Percentiles rank a stretch among this genome's conserved stretches.
Conservation (phyloP, 202 grass and related monocot genomes). For the Setaria viridis region DNA sequence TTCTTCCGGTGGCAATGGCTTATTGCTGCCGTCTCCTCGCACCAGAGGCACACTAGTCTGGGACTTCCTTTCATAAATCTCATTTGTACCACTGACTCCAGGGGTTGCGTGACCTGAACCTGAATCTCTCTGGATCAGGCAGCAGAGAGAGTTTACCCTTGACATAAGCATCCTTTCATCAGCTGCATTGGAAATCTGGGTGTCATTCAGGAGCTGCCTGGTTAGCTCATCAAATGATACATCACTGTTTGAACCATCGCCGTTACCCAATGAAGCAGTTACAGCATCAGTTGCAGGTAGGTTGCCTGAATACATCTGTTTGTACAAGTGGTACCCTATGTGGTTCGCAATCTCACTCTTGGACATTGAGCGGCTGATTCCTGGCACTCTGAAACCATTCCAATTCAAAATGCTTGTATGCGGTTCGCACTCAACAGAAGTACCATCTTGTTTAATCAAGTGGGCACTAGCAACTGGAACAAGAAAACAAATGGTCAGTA, state of each 20-base stretch:
- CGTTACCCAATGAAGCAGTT: constrained; percentile 22
- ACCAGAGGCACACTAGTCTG: neutral
- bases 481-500: constrained; percentile 7
- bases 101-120: neutral
- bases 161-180: constrained; percentile 82
- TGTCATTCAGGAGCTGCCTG: constrained; percentile 60
- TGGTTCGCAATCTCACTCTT: constrained; percentile 65
- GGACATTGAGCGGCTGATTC: constrained; percentile 61
- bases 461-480: constrained; percentile 50
- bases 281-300: constrained; percentile 24
- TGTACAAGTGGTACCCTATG: constrained; percentile 55
- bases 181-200: constrained; percentile 48
- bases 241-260: constrained; percentile 30
- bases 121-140: constrained; percentile 66
- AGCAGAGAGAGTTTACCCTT: constrained; percentile 82
- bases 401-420: constrained; percentile 24
- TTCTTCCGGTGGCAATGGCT: constrained; percentile 48
- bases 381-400: constrained; percentile 56
- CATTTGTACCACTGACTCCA: constrained; percentile 3
- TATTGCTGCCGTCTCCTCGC: constrained; percentile 20
- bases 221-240: constrained; percentile 63
- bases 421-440: constrained; percentile 31
- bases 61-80: constrained; percentile 37
- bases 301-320: constrained; percentile 61
- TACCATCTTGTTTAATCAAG: constrained; percentile 42